Evolutionary conservation across 1,284 basidiomycete genomes (phyloP), one percentile per base, ranked within the genome.

Genomic region (Cyathus pygmaeus): DNA sequence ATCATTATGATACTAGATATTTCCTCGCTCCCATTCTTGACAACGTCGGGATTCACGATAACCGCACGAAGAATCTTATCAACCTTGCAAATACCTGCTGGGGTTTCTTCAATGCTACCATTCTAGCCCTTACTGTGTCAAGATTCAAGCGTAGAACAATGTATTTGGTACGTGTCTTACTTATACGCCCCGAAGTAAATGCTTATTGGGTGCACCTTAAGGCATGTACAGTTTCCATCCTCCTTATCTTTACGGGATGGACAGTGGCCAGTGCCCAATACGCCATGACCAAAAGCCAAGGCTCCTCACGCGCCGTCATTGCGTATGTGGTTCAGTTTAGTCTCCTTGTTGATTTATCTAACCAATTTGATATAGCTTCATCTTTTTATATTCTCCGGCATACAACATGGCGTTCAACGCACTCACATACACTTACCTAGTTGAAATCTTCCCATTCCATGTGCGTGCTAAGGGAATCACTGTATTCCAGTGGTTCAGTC

Each of bases 51-150:
- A 75, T 84, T 31, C 72, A 74, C 51, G 79, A 81, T 62, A 85
- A 86, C 68, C 76, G 75, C 19, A 80, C 81, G 27, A 83, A 86
- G 74, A 84, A 85, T 67, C 68, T 84, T 39, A 84, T 88, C 75
- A 89, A 88, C 71, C 71, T 87, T 51, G 84, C 82, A 10, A 78
- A 81, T 59, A 84, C 84, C 10, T 83, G 81, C 69, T 89, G 85
- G 85, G 83, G 83, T 51, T 84, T 87, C 64, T 60, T 86, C 41
- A 86, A 86, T 59, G 86, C 81, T 19, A 84, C 83, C 2, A 64
- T 79, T 51, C 74, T 87, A 27, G 87, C 86, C 10, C 66, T 86
- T 39, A 81, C 80, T 6, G 78, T 83, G 15, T 80, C 86, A 15
- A 74, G 80, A 51, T 81, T 85, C 68, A 83, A 79, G 47, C 80